Base-by-base conservation (phyloP, 805 yeast species). In the Yamadazyma akitaensis region DNA sequence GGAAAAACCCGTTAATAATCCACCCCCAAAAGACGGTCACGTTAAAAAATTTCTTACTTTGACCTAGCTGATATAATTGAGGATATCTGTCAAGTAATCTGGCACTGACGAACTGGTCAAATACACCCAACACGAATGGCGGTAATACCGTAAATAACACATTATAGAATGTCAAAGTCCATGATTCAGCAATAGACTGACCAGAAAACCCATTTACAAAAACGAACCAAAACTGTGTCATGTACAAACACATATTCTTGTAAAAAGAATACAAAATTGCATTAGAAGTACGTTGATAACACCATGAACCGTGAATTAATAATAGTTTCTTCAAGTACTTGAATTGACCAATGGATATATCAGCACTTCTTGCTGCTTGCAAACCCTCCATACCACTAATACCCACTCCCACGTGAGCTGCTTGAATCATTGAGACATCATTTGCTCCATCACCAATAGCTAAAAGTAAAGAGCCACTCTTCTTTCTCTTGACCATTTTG, bases 371-470 rank as follows among this genome's bases (percentile, higher is more conserved):
- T 0, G 99, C 97, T 10, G 99, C 99, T 67, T 94, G 99, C 89
- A 91, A 90, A 55, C 99, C 99, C 70, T 94, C 99, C 92, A 90
- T 85, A 54, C 99, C 99, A 67, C 96, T 88, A 52, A 94, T 95
- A 62, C 99, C 99, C 19, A 94, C 96, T 52, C 99, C 99, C 44
- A 94, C 97, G 65, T 94, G 98, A 0, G 99, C 99, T 13, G 99
- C 98, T 67, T 94, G 99, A 54, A 94, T 94, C 99, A 94, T 94
- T 32, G 96, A 85, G 35, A 94, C 99, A 70, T 94, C 99, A 61
- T 94, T 94, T 2, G 99, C 99, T 60, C 99, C 99, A 67, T 94
- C 99, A 37, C 99, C 99, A 60, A 94, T 85, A 0, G 99, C 98
- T 49, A 94, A 72, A 37, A 95, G 65, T 36, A 87, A 65, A 2